phyloP scores from a whole-genome alignment of 768 basidiomycete genomes.

The Collybia sordida region DNA sequence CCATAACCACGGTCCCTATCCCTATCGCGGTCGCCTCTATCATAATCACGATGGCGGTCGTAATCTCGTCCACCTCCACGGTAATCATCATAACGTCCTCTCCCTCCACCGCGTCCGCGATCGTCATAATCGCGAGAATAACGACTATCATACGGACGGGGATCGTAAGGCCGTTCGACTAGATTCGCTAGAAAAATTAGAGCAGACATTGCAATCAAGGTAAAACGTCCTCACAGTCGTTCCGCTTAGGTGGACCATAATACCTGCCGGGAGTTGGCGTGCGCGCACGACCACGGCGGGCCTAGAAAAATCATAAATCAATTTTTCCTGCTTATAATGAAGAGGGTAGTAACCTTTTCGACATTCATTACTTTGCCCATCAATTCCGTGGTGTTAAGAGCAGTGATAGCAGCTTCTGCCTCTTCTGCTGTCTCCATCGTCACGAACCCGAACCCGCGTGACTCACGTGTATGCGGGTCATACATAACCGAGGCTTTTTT shows the following conservation, averaged over 20 bases:
- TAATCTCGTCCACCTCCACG: slow-evolving; percentile 45
- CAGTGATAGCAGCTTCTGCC: slow-evolving; percentile 87
- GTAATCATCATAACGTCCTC: slow-evolving; percentile 45
- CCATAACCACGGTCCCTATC: slow-evolving; percentile 34
- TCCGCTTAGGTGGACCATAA: slow-evolving; percentile 88
- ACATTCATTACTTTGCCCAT: slow-evolving; percentile 87
- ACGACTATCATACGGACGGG: slow-evolving; percentile 87
- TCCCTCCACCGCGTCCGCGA: slow-evolving; percentile 46
- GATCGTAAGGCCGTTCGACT: slow-evolving; percentile 90
- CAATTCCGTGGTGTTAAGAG: slow-evolving; percentile 79
- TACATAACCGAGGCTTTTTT: slow-evolving; percentile 73
- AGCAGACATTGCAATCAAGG: background rate
- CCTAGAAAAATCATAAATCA: slow-evolving; percentile 40
- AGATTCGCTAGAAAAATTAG: slow-evolving; percentile 11
- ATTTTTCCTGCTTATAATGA: background rate
- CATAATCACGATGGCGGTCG: slow-evolving; percentile 45
- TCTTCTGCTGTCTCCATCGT: slow-evolving; percentile 71
- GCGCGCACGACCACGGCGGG: slow-evolving; percentile 85
- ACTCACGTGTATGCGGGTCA: slow-evolving; percentile 69
- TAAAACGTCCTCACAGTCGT: slow-evolving; percentile 47
- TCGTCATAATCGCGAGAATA: slow-evolving; percentile 70
- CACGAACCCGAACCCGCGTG: slow-evolving; percentile 82
- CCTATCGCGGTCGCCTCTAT: slow-evolving; percentile 42
- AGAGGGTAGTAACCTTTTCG: slow-evolving; percentile 63
- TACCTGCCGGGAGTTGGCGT: slow-evolving; percentile 95